phyloP scores from a whole-genome alignment of 2,329 filamentous ascomycete genomes.

The Aciculosporium take region DNA sequence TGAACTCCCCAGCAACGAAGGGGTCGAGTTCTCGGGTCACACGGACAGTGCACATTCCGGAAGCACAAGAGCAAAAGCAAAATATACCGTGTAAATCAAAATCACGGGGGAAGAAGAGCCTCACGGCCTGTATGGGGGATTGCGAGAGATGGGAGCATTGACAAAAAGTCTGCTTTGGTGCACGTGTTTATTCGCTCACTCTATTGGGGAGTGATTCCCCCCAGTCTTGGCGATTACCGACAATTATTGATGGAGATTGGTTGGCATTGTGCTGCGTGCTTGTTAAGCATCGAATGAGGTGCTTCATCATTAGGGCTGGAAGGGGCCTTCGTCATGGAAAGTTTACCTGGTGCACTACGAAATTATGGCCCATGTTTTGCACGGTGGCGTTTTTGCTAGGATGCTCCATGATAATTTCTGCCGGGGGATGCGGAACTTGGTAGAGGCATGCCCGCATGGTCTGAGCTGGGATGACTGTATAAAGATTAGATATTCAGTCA shows the following conservation, averaged over 20 bases:
- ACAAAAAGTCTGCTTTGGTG: slow-evolving; percentile 12
- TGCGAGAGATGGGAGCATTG: slow-evolving; percentile 10
- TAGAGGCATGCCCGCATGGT: slow-evolving; percentile 1
- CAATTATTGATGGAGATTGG: background rate
- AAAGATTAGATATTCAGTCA: slow-evolving; percentile 12
- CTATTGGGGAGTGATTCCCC: background rate
- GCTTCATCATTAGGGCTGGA: background rate
- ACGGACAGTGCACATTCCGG: slow-evolving; percentile 86
- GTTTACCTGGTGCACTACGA: background rate
- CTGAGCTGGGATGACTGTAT: slow-evolving; percentile 4
- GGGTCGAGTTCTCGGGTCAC: slow-evolving; percentile 91
- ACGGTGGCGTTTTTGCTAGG: slow-evolving; percentile 20
- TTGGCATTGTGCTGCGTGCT: background rate
- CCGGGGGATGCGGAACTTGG: background rate
- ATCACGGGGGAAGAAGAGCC: background rate
- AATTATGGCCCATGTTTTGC: slow-evolving; percentile 9
- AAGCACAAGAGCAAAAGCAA: slow-evolving; percentile 90
- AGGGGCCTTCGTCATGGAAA: background rate
- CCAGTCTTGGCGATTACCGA: slow-evolving; percentile 1
- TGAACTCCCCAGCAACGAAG: slow-evolving; percentile 59
- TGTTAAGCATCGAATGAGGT: slow-evolving; percentile 1
- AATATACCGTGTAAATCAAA: slow-evolving; percentile 58
- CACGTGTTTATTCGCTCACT: background rate
- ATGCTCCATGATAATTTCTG: slow-evolving; percentile 10
- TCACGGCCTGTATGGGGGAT: background rate